phyloP scores from a whole-genome alignment of 2,329 filamentous ascomycete genomes.

The Calonectria honghensis region DNA sequence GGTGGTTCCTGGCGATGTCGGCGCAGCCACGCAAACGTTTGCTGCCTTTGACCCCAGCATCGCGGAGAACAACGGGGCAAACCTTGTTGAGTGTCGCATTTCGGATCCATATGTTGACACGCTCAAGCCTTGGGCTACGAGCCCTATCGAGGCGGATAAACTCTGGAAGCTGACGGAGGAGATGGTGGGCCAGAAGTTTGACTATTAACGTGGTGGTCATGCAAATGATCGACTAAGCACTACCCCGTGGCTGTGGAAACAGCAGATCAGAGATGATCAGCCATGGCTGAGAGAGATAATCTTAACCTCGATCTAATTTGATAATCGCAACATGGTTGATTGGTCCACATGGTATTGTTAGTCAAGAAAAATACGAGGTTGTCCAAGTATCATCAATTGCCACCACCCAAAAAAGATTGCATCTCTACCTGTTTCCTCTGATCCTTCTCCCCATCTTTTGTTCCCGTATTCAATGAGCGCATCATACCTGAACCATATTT shows the following conservation, averaged over 20 bases:
- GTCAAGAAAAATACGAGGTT: background rate
- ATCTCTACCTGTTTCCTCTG: background rate
- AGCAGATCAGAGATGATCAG: background rate
- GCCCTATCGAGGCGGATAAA: conserved; percentile 61
- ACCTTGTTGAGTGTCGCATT: conserved; percentile 59
- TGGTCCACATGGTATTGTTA: background rate
- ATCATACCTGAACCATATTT: background rate
- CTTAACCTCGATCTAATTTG: background rate
- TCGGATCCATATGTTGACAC: conserved; percentile 56
- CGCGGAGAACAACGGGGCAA: conserved; percentile 57
- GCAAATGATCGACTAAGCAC: background rate
- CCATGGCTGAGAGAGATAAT: background rate
- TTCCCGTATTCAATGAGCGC: background rate
- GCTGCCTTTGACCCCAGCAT: conserved; percentile 63
- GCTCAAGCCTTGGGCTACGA: conserved; percentile 57
- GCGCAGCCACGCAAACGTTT: conserved; percentile 59
- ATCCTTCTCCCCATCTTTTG: background rate
- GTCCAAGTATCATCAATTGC: background rate
- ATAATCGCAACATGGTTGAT: background rate
- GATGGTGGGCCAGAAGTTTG: conserved; percentile 65
- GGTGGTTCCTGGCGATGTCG: conserved; percentile 53
- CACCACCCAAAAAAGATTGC: background rate
- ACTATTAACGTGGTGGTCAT: conserved; percentile 44
- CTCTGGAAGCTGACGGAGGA: conserved; percentile 68
- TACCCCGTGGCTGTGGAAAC: background rate